phyloP scores from a whole-genome alignment of 2,329 filamentous ascomycete species.

The Ilyonectria mors-panacis region DNA sequence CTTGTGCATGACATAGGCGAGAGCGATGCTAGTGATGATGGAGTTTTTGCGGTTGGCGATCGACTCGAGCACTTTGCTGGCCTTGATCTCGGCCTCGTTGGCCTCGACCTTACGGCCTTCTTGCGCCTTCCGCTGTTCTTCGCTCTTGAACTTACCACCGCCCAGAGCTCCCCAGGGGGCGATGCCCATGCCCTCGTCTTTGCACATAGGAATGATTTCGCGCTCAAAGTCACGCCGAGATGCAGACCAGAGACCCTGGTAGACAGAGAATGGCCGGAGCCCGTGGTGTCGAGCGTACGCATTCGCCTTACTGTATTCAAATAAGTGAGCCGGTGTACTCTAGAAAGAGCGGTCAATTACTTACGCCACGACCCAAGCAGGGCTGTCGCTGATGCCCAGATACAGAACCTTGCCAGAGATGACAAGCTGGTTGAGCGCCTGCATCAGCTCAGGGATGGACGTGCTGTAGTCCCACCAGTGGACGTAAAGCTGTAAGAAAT shows the following conservation, averaged over 20 bases:
- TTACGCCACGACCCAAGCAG: constrained; percentile 76
- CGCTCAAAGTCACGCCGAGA: constrained; percentile 58
- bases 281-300: constrained; percentile 79
- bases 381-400: constrained; percentile 77
- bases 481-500: constrained; percentile 64
- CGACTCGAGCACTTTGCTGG: constrained; percentile 63
- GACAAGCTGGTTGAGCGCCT: constrained; percentile 74
- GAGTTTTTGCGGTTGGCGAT: constrained; percentile 63
- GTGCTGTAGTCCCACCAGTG: constrained; percentile 80
- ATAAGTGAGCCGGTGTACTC: not conserved
- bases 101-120: constrained; percentile 58
- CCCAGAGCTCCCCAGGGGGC: constrained; percentile 72
- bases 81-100: constrained; percentile 67
- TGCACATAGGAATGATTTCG: constrained; percentile 62
- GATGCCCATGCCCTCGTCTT: constrained; percentile 64
- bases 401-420: constrained; percentile 74
- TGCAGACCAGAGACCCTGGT: constrained; percentile 61
- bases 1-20: constrained; percentile 83
- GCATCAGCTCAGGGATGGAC: constrained; percentile 77
- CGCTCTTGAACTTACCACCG: constrained; percentile 62
- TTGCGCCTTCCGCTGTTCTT: constrained; percentile 51
- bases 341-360: not conserved
- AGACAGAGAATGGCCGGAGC: constrained; percentile 76
- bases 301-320: constrained; percentile 67
- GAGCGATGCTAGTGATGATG: constrained; percentile 67